phyloP scores from a whole-genome alignment of 371 early-diverging fungal species.

The Actinomortierella wolfii region DNA sequence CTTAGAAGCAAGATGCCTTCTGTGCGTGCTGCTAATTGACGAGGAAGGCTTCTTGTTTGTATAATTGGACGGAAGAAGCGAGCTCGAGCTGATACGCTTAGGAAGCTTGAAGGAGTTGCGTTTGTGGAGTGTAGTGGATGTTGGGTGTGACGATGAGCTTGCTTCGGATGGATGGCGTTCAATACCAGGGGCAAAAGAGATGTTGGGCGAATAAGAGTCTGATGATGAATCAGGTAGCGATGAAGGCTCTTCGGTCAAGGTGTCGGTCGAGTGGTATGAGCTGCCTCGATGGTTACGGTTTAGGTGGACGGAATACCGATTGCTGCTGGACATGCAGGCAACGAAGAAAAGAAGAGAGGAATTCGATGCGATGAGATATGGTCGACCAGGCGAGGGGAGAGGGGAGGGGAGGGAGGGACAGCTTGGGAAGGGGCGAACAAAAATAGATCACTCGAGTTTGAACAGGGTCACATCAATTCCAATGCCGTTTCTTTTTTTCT shows the following conservation, averaged over 20 bases:
- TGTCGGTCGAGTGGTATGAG: neutral
- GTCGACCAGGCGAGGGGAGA: too few species aligned
- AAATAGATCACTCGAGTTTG: too few species aligned
- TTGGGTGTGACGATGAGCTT: too few species aligned
- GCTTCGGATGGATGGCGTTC: conserved; percentile 1
- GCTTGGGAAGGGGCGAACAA: too few species aligned
- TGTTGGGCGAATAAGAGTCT: neutral
- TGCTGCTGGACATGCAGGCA: too few species aligned
- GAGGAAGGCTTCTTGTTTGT: conserved; percentile 16
- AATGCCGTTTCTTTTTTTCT: too few species aligned
- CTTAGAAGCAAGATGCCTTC: neutral
- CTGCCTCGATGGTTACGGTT: too few species aligned
- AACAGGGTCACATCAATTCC: too few species aligned
- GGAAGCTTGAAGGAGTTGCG: conserved; percentile 27
- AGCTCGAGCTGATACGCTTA: conserved; percentile 27
- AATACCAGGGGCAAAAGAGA: neutral
- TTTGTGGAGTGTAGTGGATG: conserved; percentile 1
- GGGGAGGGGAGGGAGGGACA: too few species aligned
- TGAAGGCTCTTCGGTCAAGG: neutral
- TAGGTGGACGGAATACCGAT: too few species aligned
- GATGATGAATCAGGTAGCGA: neutral
- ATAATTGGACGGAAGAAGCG: conserved; percentile 31
- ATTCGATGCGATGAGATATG: too few species aligned
- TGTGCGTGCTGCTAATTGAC: neutral
- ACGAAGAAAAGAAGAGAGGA: too few species aligned